phyloP scores from a whole-genome alignment of 306 rosid genomes.

The Biancaea sappan region DNA sequence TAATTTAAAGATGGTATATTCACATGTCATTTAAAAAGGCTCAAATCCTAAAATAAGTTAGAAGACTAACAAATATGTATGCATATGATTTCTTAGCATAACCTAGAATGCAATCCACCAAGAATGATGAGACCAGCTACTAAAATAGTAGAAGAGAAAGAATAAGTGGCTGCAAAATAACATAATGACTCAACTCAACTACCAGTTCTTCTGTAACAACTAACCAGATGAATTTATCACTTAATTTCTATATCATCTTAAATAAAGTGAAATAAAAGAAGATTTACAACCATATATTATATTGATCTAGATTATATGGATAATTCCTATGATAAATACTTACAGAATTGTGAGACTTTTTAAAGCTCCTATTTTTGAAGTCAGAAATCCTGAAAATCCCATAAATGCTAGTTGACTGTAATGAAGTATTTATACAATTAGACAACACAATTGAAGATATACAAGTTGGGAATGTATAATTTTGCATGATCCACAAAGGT shows the following conservation, averaged over 20 bases:
- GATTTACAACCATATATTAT: background rate
- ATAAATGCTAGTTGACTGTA: slow-evolving; percentile 78
- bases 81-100: background rate
- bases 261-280: background rate
- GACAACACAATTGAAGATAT: slow-evolving; percentile 4
- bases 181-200: background rate
- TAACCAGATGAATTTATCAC: background rate
- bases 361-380: slow-evolving; percentile 72
- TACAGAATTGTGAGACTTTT: slow-evolving; percentile 67
- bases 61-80: background rate
- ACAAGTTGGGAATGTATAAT: background rate
- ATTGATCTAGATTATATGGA: background rate
- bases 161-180: background rate
- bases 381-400: slow-evolving; percentile 78
- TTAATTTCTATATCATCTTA: background rate
- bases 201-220: too few relatives aligned
- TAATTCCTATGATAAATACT: slow-evolving; percentile 41
- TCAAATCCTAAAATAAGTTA: background rate
- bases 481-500: background rate
- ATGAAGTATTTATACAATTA: slow-evolving; percentile 34
- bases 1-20: background rate
- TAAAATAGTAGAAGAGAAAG: background rate
- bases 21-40: background rate
- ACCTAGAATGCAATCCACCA: slow-evolving; percentile 18
- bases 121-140: slow-evolving; percentile 25